Evolutionary conservation across 176 grass and related monocot genomes (phyloP).

Genomic region (Bonia amplexicaulis): DNA sequence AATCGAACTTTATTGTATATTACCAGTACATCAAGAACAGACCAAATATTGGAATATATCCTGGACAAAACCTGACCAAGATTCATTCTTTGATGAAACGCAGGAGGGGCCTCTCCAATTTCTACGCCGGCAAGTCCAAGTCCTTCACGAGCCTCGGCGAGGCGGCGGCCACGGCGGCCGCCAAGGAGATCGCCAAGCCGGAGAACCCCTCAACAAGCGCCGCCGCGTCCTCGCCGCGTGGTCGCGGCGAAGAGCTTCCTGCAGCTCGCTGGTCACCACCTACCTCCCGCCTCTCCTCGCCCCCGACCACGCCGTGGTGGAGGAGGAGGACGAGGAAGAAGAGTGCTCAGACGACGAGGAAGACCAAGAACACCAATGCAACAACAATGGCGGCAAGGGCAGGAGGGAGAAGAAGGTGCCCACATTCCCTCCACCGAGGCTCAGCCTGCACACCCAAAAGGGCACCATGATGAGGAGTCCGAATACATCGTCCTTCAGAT

Average conservation of each 20-base stretch:
- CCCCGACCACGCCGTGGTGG: conserved; percentile 31
- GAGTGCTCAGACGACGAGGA: conserved; percentile 13
- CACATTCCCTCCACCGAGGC: conserved; percentile 34
- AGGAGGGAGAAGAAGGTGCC: background rate
- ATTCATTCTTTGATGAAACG: background rate
- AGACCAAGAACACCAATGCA: background rate
- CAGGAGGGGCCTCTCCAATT: conserved; percentile 74
- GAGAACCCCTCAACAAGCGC: conserved; percentile 91
- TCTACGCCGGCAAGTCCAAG: conserved; percentile 83
- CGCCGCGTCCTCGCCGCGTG: conserved; percentile 50
- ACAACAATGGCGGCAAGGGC: background rate
- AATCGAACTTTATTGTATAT: background rate
- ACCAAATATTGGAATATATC: background rate
- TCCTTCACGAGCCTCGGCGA: conserved; percentile 70
- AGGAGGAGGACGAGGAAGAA: conserved; percentile 53
- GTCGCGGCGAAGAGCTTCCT: conserved; percentile 52
- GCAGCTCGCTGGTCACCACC: conserved; percentile 48
- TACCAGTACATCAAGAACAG: background rate
- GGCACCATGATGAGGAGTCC: background rate
- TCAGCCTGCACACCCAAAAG: conserved; percentile 16
- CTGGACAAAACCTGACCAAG: conserved; percentile 2
- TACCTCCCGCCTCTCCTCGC: conserved; percentile 54
- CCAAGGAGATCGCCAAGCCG: conserved; percentile 71
- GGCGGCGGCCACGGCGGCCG: conserved; percentile 38
- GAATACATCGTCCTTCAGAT: conserved; percentile 23